These are phyloP conservation scores for Candida awuae DNA, from an alignment of 805 yeast species.

Conservation along the genomic window DNA sequence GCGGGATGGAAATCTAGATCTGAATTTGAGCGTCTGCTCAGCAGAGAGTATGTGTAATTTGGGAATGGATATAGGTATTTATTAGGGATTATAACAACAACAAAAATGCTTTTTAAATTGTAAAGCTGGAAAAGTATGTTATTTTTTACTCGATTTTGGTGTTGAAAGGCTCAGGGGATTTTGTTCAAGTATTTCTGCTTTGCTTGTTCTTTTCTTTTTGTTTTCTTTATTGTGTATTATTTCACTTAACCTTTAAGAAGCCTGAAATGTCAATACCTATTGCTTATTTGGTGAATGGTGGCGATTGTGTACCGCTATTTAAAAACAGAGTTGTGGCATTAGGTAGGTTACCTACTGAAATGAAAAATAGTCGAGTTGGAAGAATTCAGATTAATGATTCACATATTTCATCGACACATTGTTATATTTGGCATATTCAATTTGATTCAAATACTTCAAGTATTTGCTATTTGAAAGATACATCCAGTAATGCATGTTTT, in stretches of 20 bases:
- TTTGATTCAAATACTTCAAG: conserved; percentile 44
- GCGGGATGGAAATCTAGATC: conserved; percentile 2
- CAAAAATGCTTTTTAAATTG: too few species aligned
- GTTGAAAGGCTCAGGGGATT: too few species aligned
- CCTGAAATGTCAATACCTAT: background rate
- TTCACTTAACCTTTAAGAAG: background rate
- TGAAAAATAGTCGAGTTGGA: conserved; percentile 20
- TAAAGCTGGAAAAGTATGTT: too few species aligned
- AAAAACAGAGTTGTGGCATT: conserved; percentile 32
- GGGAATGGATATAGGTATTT: background rate
- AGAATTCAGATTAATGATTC: conserved; percentile 12
- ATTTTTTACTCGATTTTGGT: too few species aligned
- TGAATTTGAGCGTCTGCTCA: background rate
- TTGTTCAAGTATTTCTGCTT: too few species aligned
- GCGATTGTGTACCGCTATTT: conserved; percentile 8
- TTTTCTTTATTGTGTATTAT: too few species aligned
- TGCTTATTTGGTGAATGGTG: background rate
- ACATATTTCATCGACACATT: conserved; percentile 40
- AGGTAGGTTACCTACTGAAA: conserved; percentile 32
- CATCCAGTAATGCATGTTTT: conserved; percentile 43
- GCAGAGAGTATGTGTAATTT: background rate
- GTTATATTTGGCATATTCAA: conserved; percentile 28
- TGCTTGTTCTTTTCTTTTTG: background rate
- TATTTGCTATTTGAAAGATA: conserved; percentile 41
- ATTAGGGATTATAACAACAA: too few species aligned